Base-by-base conservation (phyloP, 2,329 filamentous ascomycete species). In the Teratosphaeria destructans region DNA sequence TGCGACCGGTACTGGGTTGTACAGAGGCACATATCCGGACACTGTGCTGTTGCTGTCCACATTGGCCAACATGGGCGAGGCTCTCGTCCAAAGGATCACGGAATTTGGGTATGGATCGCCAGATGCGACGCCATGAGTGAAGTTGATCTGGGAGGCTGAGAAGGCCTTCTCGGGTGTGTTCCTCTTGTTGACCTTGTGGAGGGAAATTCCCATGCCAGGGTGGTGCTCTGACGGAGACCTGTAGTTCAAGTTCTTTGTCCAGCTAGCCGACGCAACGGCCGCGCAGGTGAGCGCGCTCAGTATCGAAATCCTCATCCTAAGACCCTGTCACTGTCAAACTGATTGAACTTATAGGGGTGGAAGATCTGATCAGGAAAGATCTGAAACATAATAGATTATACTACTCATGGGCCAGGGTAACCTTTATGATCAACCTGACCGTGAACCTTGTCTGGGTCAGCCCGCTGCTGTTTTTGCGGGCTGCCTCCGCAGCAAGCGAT, bases 181-280 rank as follows among this genome's bases (percentile, higher is more conserved):
- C n/a, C 84, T 79, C 70, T 81, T 82, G 53, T 81, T 78, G 55
- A 88, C 81, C 63, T 81, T 83, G 55, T 79, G 79, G 14, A 88
- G 78, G n/a, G 85, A 80, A 54, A 89, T 81, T 5, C 85, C 86
- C 11, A 89, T 76, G 43, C 77, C 76, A 3, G 81, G 78, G 63
- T 81, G 78, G 64, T 89, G 86, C 49, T 81, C 77, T 1, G 86
- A 89, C 5, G 86, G 61, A 65, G 82, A 86, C 56, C 79, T 77
- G 70, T 88, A 89, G 74, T 88, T 56, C 52, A 58, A n/a, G 26
- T 54, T 59, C 29, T 39, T 63, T 34, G 29, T 67, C 35, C 68
- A 74, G 62, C 65, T 70, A 39, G 70, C 70, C 32, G 63, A 61
- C 52, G 65, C 64, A 37, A 65, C 35, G 26, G 63, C 61, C 12